Evolutionary conservation across 768 basidiomycete species (phyloP).

Genomic region (Panellus pusillus): DNA sequence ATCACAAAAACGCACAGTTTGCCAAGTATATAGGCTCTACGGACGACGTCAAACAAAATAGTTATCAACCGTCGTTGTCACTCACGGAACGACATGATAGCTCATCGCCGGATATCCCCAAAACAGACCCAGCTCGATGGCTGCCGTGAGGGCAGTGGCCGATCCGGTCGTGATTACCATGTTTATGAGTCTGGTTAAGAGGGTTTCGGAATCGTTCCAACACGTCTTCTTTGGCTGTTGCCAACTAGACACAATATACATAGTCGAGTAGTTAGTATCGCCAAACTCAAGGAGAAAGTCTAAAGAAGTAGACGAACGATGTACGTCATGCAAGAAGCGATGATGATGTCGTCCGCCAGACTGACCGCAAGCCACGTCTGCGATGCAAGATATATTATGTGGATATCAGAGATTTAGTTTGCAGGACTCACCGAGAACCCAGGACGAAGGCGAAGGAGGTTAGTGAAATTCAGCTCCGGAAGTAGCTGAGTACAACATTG

Average conservation of each 20-base stretch:
- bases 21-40: constrained; percentile 5
- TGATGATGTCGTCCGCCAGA: constrained; percentile 15
- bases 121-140: constrained; percentile 3
- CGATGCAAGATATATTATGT: neutral
- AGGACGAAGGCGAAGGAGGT: neutral
- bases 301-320: constrained; percentile 7
- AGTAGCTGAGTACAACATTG: neutral
- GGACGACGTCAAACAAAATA: neutral
- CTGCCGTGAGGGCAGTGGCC: neutral
- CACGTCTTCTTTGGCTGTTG: neutral
- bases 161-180: neutral
- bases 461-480: neutral
- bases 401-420: neutral
- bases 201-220: neutral
- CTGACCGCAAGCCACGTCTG: constrained; percentile 18
- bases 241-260: neutral
- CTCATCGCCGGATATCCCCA: neutral
- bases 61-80: neutral
- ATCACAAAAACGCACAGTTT: neutral
- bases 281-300: neutral
- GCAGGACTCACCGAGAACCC: constrained; percentile 1
- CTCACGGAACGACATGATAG: constrained; percentile 9
- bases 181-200: constrained; percentile 1
- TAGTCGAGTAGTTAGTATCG: no score
- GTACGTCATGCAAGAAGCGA: constrained; percentile 17